Conservation (phyloP, 495 filamentous ascomycete genomes). For the Podospora anserina region DNA sequence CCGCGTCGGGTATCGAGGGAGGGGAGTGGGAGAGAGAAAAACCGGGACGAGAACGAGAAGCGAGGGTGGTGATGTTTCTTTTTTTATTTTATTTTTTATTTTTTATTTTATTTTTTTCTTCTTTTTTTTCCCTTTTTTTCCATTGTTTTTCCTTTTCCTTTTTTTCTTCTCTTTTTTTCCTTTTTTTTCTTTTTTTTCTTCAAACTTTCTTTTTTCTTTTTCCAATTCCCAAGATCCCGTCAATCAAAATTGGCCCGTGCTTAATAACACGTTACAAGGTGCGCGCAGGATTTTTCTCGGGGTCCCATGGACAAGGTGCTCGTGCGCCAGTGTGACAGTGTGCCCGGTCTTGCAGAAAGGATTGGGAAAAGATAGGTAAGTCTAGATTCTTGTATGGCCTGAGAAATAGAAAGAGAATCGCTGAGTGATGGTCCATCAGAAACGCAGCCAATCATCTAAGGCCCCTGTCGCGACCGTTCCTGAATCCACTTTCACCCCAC, state of each 20-base stretch:
- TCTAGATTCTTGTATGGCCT: neutral
- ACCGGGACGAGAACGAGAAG: neutral
- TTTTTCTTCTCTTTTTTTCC: too few species aligned
- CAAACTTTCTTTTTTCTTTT: conserved; percentile 3
- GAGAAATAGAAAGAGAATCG: neutral
- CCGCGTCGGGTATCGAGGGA: neutral
- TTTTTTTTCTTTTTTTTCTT: neutral
- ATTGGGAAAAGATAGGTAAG: neutral
- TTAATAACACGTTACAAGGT: neutral
- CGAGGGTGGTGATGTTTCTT: neutral
- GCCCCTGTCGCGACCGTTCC: neutral
- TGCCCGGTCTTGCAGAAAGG: neutral
- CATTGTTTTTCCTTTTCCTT: too few species aligned
- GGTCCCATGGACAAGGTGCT: neutral
- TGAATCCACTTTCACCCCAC: too few species aligned
- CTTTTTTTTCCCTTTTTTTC: too few species aligned
- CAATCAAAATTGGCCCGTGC: neutral
- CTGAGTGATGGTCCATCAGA: neutral
- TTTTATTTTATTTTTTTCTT: too few species aligned
- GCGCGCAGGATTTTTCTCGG: neutral
- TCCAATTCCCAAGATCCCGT: neutral
- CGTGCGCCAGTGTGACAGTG: conserved; percentile 6
- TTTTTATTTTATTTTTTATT: neutral
- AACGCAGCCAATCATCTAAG: neutral
- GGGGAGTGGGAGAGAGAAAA: neutral